Percentiles rank a stretch among this genome's conserved stretches.
phyloP scores from a whole-genome alignment of 2,329 filamentous ascomycete species.

The Hypoxylon sp. region DNA sequence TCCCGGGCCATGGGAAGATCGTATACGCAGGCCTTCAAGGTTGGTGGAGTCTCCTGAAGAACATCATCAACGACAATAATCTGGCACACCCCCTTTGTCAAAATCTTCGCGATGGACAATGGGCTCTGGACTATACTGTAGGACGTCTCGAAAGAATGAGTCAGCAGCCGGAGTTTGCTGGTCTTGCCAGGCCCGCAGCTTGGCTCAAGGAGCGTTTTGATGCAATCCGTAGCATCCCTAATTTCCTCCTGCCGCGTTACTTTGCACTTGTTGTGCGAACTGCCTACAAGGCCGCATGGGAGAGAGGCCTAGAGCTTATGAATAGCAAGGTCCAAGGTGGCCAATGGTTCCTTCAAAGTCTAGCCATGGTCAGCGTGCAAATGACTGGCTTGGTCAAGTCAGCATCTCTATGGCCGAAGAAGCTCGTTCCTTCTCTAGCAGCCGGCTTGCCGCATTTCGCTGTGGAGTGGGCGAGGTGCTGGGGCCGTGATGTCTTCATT shows the following conservation, averaged over 20 bases:
- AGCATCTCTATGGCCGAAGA: conserved; percentile 89
- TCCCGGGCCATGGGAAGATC: conserved; percentile 86
- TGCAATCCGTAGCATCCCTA: conserved; percentile 86
- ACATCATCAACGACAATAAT: conserved; percentile 89
- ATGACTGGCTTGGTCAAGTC: conserved; percentile 91
- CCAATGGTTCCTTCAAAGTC: conserved; percentile 88
- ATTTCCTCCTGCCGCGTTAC: conserved; percentile 91
- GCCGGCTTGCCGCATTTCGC: conserved; percentile 96
- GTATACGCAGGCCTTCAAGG: conserved; percentile 98
- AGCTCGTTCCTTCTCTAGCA: conserved; percentile 86
- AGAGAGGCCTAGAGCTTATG: conserved; percentile 84
- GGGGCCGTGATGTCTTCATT: conserved; percentile 98
- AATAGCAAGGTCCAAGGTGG: conserved; percentile 81
- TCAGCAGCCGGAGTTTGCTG: conserved; percentile 71
- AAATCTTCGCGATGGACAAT: conserved; percentile 90
- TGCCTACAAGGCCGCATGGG: conserved; percentile 86
- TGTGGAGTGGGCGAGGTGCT: conserved; percentile 93
- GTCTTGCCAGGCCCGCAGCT: conserved; percentile 74
- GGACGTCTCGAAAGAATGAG: conserved; percentile 82
- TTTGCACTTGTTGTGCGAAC: conserved; percentile 92
- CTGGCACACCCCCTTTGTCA: conserved; percentile 94
- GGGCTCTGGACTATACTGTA: conserved; percentile 91
- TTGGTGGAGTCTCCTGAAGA: conserved; percentile 93
- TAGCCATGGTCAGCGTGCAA: conserved; percentile 93
- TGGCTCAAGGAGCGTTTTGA: conserved; percentile 92